Evolutionary conservation across 2,329 filamentous ascomycete genomes (phyloP), one percentile per base, ranked within the genome.

Genomic region (Fusarium proliferatum): DNA sequence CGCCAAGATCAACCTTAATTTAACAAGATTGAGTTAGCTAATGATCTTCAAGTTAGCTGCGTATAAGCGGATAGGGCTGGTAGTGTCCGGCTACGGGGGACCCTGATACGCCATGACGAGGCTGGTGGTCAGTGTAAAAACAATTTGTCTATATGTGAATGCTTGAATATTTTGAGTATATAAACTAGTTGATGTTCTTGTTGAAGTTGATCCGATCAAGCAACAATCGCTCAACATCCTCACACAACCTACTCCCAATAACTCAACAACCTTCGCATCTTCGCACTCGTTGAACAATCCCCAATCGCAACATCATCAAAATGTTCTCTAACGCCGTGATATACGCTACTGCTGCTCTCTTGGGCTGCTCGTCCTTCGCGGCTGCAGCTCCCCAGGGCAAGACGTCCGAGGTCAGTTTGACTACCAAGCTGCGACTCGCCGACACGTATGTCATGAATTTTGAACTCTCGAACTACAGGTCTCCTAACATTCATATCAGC

Each of bases 401-500:
- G 23, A 42, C 53, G 2, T n/a, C 71, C 3, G 78, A 75, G 45
- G 68, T 79, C 21, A 81, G 79, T 69, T 76, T 80, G 52, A 79
- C 82, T 2, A 78, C 81, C 41, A 80, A 83, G 74, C 81, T 85
- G 61, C 76, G 79, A 41, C 79, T 83, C 28, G 81, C 83, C 6
- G 82, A 85, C 64, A 82, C 77, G 78, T 82, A 67, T 67, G 78
- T 64, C n/a, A n/a, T 48, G 1, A 21, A 8, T 39, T 19, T 21
- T 13, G 33, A 16, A n/a, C 16, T 30, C 3, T 6, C 15, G 8
- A 3, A 1, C 2, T 0, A 19, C 4, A 17, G 9, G 19, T 10
- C 5, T 57, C 72, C 78, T 51, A 77, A n/a, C 4, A 1, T 2
- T 0, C 1, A 2, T 4, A 4, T 16, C 38, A 85, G 83, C 23